These are phyloP conservation scores for Schoenoplectus tabernaemontani DNA, from an alignment of 202 grass and related monocot species.

Conservation along the genomic window DNA sequence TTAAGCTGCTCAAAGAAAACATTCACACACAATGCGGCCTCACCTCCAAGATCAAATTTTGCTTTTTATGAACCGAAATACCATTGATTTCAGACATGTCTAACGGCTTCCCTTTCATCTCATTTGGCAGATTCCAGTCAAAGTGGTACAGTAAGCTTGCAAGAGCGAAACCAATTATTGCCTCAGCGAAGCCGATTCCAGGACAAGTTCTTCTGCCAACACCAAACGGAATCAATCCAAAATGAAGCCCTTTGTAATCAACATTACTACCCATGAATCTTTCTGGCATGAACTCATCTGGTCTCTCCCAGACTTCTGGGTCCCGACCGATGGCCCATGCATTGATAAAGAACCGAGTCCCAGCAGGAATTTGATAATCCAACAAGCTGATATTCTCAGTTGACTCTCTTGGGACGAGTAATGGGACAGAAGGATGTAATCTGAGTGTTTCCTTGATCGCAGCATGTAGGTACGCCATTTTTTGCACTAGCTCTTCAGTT, in stretches of 20 bases:
- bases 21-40: neutral
- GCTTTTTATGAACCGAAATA: constrained; percentile 23
- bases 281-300: constrained; percentile 20
- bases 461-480: constrained; percentile 18
- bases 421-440: constrained; percentile 14
- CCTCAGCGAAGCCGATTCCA: constrained; percentile 33
- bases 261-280: constrained; percentile 25
- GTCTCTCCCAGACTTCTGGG: neutral
- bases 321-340: constrained; percentile 26
- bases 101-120: constrained; percentile 21
- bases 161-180: constrained; percentile 20
- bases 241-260: constrained; percentile 57
- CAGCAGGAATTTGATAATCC: constrained; percentile 12
- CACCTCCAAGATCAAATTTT: constrained; percentile 25
- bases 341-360: constrained; percentile 27
- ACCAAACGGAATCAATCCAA: constrained; percentile 61
- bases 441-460: constrained; percentile 42
- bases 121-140: constrained; percentile 34
- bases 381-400: constrained; percentile 21
- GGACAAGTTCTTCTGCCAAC: constrained; percentile 50
- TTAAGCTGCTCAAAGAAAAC: neutral
- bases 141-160: constrained; percentile 42
- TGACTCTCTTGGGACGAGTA: constrained; percentile 31
- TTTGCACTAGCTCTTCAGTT: constrained; percentile 21
- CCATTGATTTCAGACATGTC: constrained; percentile 38